Conservation (phyloP, 805 yeast genomes). For the Blastobotrys muscicola region DNA sequence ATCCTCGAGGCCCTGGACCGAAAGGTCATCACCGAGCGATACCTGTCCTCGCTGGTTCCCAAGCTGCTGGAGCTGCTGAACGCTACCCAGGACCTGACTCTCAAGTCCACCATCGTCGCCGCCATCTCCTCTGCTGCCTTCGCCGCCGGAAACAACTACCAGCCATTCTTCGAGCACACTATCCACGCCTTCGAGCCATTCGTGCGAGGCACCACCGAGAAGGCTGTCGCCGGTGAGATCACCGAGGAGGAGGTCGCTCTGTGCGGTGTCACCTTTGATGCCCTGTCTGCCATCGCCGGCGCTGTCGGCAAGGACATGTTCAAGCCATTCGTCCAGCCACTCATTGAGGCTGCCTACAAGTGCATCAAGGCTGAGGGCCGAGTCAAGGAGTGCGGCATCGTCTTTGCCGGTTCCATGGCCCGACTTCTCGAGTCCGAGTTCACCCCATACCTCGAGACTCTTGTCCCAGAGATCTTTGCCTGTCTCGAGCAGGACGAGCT, state of each 20-base stretch:
- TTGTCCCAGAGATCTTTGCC: constrained; percentile 75
- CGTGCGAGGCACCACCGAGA: constrained; percentile 42
- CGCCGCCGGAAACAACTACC: constrained; percentile 82
- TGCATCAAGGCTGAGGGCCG: constrained; percentile 72
- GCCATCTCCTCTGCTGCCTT: constrained; percentile 97
- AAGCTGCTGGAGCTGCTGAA: constrained; percentile 78
- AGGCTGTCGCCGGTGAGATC: constrained; percentile 37
- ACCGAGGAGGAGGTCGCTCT: constrained; percentile 85
- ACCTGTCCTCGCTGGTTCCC: constrained; percentile 83
- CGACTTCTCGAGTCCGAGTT: constrained; percentile 89
- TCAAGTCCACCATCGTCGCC: constrained; percentile 63
- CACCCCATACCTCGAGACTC: constrained; percentile 70
- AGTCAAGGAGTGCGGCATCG: constrained; percentile 89
- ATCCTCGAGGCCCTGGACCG: constrained; percentile 84
- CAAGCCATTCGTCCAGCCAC: constrained; percentile 74
- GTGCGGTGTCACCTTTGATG: constrained; percentile 86
- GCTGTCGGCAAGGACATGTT: constrained; percentile 93
- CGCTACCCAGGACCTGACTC: constrained; percentile 45
- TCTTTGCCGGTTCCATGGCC: constrained; percentile 88
- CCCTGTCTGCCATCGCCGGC: constrained; percentile 87
- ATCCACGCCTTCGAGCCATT: constrained; percentile 72
- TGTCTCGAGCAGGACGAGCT: constrained; percentile 85
- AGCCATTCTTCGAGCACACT: constrained; percentile 78
- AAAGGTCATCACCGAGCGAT: constrained; percentile 66
- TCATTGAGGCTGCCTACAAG: constrained; percentile 77